Evolutionary conservation across 352 stramenopile genomes (phyloP), one percentile per base, ranked within the genome.

Genomic region (Aphanomyces astaci): DNA sequence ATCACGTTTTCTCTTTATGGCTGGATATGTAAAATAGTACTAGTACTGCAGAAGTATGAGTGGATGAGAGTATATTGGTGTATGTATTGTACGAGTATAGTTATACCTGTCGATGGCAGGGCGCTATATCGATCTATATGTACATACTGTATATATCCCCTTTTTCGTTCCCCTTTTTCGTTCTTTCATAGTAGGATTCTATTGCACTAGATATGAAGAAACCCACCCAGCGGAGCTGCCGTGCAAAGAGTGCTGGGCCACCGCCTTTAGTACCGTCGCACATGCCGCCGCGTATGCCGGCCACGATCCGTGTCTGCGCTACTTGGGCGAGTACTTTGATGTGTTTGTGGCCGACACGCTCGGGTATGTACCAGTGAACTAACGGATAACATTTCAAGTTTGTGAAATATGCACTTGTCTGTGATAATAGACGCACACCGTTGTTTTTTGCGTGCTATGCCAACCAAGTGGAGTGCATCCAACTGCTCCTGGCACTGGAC

Each of bases 371-470:
- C 65, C n/a, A n/a, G n/a, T n/a, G n/a, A n/a, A n/a, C n/a, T n/a
- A n/a, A n/a, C n/a, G n/a, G n/a, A n/a, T n/a, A n/a, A n/a, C n/a
- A n/a, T n/a, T n/a, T n/a, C n/a, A n/a, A n/a, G n/a, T n/a, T n/a
- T n/a, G n/a, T n/a, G n/a, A n/a, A n/a, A n/a, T n/a, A n/a, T n/a
- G n/a, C n/a, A n/a, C 36, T 43, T 43, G 36, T 30, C 88, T 55
- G n/a, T n/a, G n/a, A n/a, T n/a, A n/a, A n/a, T n/a, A 83, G 84
- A 2, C 79, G 81, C 0, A 86, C 81, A 0, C 80, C 84, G 4
- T 53, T 92, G 4, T 92, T 89, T 70, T 92, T 89, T 62, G 81
- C 84, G 3, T 88, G 81, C 43, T 90, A 87, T 55, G 75, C 81
- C 0, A 71, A 77, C 0, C 80, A 92, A 39, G 17, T 82, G 11